phyloP scores from a whole-genome alignment of 768 basidiomycete genomes.

The Vararia minispora region DNA sequence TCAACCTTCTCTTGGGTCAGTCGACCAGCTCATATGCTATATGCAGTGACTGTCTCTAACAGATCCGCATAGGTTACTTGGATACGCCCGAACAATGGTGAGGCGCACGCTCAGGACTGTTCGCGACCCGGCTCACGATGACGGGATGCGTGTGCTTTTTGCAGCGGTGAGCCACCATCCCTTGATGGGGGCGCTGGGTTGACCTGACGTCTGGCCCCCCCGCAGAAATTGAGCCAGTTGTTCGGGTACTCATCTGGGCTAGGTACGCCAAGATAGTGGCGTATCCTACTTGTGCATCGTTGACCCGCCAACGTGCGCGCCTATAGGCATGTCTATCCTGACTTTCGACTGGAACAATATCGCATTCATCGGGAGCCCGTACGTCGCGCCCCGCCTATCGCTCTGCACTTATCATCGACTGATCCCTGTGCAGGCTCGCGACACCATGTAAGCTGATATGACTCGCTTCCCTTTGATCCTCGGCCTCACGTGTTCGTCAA shows the following conservation, averaged over 20 bases:
- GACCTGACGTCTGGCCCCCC: slow-evolving; percentile 1
- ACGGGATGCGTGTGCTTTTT: background rate
- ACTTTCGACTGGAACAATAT: slow-evolving; percentile 71
- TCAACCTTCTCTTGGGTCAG: slow-evolving; percentile 15
- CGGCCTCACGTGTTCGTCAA: slow-evolving; percentile 3
- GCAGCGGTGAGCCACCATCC: slow-evolving; percentile 13
- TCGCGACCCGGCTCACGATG: background rate
- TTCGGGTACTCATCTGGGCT: slow-evolving; percentile 37
- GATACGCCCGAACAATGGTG: slow-evolving; percentile 14
- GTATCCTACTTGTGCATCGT: background rate
- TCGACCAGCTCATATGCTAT: no score
- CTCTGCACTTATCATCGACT: background rate
- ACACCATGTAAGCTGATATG: slow-evolving; percentile 42
- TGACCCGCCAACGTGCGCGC: no score
- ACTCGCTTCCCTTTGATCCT: background rate
- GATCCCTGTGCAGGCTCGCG: slow-evolving; percentile 31
- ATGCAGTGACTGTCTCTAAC: no score
- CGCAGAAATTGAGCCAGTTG: slow-evolving; percentile 29
- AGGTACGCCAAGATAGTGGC: slow-evolving; percentile 1
- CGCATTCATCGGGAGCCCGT: slow-evolving; percentile 15
- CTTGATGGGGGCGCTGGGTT: background rate
- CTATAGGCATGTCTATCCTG: slow-evolving; percentile 48
- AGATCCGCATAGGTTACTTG: slow-evolving; percentile 11
- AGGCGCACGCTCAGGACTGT: no score
- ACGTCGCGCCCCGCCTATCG: slow-evolving; percentile 1